Percentiles rank a stretch among this genome's conserved stretches.
Evolutionary conservation across 1,284 basidiomycete genomes (phyloP).

Genomic region (Ustilago lituana): DNA sequence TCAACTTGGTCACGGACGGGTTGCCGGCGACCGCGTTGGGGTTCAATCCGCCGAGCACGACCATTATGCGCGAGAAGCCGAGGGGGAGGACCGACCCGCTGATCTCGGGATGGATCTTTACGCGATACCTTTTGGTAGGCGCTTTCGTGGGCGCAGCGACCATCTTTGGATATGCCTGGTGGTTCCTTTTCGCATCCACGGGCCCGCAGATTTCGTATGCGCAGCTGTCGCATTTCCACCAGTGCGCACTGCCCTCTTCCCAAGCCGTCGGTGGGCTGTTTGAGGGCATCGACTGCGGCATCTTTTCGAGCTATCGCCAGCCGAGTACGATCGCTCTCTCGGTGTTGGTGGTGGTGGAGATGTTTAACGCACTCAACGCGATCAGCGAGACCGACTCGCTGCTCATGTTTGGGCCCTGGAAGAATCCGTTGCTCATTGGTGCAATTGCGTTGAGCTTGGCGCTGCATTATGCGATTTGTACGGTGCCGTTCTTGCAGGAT

Average conservation of each 20-base stretch:
- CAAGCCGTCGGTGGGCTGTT: constrained; percentile 71
- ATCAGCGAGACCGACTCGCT: constrained; percentile 97
- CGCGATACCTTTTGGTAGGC: constrained; percentile 92
- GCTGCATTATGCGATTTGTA: constrained; percentile 91
- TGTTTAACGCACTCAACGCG: constrained; percentile 99
- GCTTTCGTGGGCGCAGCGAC: constrained; percentile 93
- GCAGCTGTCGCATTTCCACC: constrained; percentile 78
- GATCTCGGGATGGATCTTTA: constrained; percentile 91
- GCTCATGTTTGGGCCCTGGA: constrained; percentile 87
- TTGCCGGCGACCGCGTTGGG: constrained; percentile 97
- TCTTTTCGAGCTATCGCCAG: constrained; percentile 88
- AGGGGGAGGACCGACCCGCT: constrained; percentile 87
- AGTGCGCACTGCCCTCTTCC: constrained; percentile 71
- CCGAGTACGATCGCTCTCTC: constrained; percentile 91
- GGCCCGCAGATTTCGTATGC: constrained; percentile 93
- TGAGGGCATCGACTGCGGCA: constrained; percentile 88
- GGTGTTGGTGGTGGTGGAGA: constrained; percentile 91
- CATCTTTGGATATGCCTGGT: constrained; percentile 97
- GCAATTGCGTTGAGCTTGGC: constrained; percentile 85
- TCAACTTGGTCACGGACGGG: constrained; percentile 74
- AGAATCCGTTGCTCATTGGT: constrained; percentile 80
- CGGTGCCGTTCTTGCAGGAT: constrained; percentile 69
- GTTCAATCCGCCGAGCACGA: constrained; percentile 92
- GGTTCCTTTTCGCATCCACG: constrained; percentile 89
- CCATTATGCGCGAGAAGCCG: constrained; percentile 91